Evolutionary conservation across 306 rosid genomes (phyloP).

Genomic region (Crotalaria pallida): DNA sequence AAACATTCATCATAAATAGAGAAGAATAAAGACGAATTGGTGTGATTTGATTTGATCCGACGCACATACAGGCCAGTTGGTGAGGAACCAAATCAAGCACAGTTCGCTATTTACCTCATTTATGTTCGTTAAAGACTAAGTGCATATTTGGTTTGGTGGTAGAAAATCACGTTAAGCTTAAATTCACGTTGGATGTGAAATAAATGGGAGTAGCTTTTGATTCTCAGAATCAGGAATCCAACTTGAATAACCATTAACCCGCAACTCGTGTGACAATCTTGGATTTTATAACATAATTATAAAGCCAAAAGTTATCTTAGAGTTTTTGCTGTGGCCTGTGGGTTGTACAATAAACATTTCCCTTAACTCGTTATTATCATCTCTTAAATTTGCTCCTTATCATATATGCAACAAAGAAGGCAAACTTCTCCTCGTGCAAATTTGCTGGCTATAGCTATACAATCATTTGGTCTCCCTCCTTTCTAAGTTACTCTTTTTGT

Average conservation of each 20-base stretch:
- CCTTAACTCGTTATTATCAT: background rate
- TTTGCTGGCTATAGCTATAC: conserved; percentile 19
- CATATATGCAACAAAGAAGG: conserved; percentile 4
- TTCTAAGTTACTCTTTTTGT: background rate
- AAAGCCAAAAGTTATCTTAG: too few species aligned
- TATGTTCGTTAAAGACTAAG: background rate
- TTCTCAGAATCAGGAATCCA: too few species aligned
- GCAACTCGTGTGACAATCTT: too few species aligned
- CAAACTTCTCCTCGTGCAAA: background rate
- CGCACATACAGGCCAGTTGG: background rate
- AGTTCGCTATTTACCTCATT: background rate
- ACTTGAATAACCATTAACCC: too few species aligned
- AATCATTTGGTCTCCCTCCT: background rate
- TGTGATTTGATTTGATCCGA: background rate
- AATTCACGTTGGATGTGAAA: too few species aligned
- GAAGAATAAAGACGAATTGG: background rate
- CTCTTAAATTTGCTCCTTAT: background rate
- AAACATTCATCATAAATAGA: background rate
- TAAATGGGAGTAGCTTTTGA: too few species aligned
- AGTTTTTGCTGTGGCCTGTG: too few species aligned
- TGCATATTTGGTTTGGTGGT: background rate
- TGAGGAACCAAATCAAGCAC: background rate
- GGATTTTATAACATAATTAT: too few species aligned
- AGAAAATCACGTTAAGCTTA: too few species aligned
- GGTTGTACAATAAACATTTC: too few species aligned